A percentile compares a stretch with the other conserved stretches of the same genome.
Evolutionary conservation across 2,329 filamentous ascomycete species (phyloP).

Genomic region (Penicillium sp.): DNA sequence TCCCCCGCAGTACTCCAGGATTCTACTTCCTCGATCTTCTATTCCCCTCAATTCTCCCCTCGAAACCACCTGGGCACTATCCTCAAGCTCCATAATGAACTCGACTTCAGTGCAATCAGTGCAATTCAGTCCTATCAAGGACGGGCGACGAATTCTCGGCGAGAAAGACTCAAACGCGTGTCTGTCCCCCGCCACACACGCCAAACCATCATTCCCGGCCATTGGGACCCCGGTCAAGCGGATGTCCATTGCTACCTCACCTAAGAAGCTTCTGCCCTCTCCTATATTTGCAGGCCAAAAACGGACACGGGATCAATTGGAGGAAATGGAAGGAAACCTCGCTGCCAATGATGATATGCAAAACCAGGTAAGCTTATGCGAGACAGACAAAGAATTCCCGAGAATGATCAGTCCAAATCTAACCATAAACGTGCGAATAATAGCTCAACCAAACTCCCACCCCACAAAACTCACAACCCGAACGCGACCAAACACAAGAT

Average conservation of each 20-base stretch:
- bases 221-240: constrained; percentile 32
- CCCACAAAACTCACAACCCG: constrained; percentile 21
- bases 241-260: constrained; percentile 26
- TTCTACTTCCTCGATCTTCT: constrained; percentile 1
- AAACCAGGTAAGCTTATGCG: constrained; percentile 19
- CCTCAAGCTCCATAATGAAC: constrained; percentile 23
- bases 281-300: constrained; percentile 42
- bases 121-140: constrained; percentile 37
- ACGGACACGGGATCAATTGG: constrained; percentile 42
- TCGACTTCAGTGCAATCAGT: constrained; percentile 21
- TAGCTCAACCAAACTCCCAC: constrained; percentile 20
- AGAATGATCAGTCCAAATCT: not conserved
- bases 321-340: constrained; percentile 28
- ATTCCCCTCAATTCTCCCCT: constrained; percentile 2
- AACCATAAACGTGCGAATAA: constrained; percentile 1
- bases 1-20: constrained; percentile 1
- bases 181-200: constrained; percentile 32
- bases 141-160: constrained; percentile 42
- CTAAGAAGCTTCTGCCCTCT: constrained; percentile 35
- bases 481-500: constrained; percentile 17
- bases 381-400: not conserved
- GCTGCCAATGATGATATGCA: constrained; percentile 17
- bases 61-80: not conserved
- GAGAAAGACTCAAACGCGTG: constrained; percentile 46
- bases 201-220: constrained; percentile 21